phyloP scores from a whole-genome alignment of 192 early-diverging fungal genomes.

The Entomortierella parvispora region DNA sequence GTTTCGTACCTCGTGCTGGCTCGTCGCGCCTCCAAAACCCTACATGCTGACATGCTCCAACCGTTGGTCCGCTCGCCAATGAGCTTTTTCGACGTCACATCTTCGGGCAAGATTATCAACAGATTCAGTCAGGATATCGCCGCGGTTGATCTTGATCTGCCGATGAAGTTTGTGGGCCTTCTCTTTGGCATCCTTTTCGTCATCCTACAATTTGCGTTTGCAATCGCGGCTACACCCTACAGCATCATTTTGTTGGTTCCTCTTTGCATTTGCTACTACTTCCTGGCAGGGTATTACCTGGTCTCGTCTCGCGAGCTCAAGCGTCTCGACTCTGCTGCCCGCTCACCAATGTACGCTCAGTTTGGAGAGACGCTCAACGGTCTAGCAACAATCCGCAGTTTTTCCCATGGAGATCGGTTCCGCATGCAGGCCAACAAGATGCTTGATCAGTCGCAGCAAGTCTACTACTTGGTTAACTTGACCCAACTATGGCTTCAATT shows the following conservation, averaged over 20 bases:
- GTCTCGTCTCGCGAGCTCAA: constrained; percentile 80
- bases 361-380: constrained; percentile 63
- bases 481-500: constrained; percentile 12
- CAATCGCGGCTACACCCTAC: constrained; percentile 42
- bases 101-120: constrained; percentile 85
- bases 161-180: constrained; percentile 54
- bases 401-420: constrained; percentile 71
- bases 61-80: constrained; percentile 66
- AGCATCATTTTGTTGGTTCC: too few species aligned
- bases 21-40: constrained; percentile 55
- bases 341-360: constrained; percentile 69
- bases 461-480: constrained; percentile 9
- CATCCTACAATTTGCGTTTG: constrained; percentile 58
- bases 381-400: constrained; percentile 70
- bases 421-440: constrained; percentile 34
- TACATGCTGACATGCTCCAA: constrained; percentile 69
- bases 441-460: constrained; percentile 20
- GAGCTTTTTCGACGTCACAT: constrained; percentile 60
- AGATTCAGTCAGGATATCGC: constrained; percentile 83
- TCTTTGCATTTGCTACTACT: too few species aligned
- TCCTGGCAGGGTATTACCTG: constrained; percentile 68
- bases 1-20: too few species aligned
- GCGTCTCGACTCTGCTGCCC: constrained; percentile 75
- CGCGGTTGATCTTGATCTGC: constrained; percentile 67
- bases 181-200: constrained; percentile 56